Percentiles rank a stretch among this genome's conserved stretches.
Evolutionary conservation across 169 alveolate genomes (phyloP).

Genomic region (Plasmodium malariae): DNA sequence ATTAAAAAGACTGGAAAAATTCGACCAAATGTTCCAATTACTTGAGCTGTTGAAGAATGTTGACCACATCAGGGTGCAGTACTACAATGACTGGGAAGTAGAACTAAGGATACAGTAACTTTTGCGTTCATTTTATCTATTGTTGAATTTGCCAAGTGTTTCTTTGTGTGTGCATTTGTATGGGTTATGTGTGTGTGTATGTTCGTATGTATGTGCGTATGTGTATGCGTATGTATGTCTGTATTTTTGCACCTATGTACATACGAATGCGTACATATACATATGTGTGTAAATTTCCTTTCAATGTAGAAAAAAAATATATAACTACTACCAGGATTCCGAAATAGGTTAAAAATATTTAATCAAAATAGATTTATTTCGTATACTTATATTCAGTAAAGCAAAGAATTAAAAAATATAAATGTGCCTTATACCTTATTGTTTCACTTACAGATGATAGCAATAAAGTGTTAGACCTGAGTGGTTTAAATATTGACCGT

Average conservation of each 20-base stretch:
- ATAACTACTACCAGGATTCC: constrained; percentile 41
- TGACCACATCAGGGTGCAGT: constrained; percentile 32
- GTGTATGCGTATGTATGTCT: neutral
- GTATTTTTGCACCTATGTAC: neutral
- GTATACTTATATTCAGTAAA: neutral
- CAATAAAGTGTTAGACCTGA: constrained; percentile 32
- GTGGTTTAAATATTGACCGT: constrained; percentile 14
- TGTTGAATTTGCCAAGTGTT: neutral
- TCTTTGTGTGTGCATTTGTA: too few species aligned
- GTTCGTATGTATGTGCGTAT: neutral
- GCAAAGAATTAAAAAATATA: neutral
- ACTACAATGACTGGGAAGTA: constrained; percentile 47
- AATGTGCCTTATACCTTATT: neutral
- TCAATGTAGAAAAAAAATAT: constrained; percentile 27
- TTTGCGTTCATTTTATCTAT: neutral
- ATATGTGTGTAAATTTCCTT: neutral
- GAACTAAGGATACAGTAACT: constrained; percentile 58
- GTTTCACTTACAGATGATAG: neutral
- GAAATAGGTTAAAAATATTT: constrained; percentile 29
- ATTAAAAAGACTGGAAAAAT: constrained; percentile 49
- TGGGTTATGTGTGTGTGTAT: neutral
- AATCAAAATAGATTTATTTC: neutral
- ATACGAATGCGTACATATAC: neutral
- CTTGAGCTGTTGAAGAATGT: constrained; percentile 44
- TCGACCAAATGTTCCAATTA: constrained; percentile 32